phyloP scores from a whole-genome alignment of 2,329 filamentous ascomycete species.

The Aspergillus udagawae region DNA sequence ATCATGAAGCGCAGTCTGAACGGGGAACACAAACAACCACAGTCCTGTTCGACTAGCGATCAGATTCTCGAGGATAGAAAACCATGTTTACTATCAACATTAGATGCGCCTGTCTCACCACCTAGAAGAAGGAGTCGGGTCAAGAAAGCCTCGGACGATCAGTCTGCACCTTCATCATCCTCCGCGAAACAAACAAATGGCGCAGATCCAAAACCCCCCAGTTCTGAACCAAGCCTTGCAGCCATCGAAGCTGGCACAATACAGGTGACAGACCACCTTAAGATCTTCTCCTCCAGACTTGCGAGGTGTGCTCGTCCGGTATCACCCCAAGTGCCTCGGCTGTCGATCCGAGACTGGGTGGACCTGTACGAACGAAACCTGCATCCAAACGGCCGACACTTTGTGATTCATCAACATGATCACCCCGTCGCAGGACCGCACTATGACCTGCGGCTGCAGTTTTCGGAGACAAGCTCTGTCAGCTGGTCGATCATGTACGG shows the following conservation, averaged over 20 bases:
- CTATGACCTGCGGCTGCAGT: constrained; percentile 67
- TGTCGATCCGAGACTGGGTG: constrained; percentile 42
- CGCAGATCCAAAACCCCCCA: background rate
- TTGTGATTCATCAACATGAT: constrained; percentile 70
- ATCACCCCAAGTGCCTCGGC: constrained; percentile 22
- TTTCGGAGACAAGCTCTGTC: constrained; percentile 62
- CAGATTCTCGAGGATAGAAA: background rate
- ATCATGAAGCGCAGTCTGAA: constrained; percentile 11
- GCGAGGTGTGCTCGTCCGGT: constrained; percentile 22
- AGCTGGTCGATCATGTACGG: constrained; percentile 64
- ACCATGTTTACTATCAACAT: constrained; percentile 8
- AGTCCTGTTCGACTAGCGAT: background rate
- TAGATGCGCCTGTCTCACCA: constrained; percentile 26
- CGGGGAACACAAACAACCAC: background rate
- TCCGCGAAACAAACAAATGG: background rate
- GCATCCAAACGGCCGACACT: constrained; percentile 50
- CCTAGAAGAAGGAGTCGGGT: constrained; percentile 14
- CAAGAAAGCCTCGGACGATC: background rate
- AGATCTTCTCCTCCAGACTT: constrained; percentile 45
- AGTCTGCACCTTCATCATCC: background rate
- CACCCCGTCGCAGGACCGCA: constrained; percentile 65
- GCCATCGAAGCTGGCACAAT: constrained; percentile 51
- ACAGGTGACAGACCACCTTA: constrained; percentile 46
- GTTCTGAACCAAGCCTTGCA: constrained; percentile 27
- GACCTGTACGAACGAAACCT: constrained; percentile 48